Base-by-base conservation (phyloP, 352 stramenopile species). In the Globisporangium uncinulatum region DNA sequence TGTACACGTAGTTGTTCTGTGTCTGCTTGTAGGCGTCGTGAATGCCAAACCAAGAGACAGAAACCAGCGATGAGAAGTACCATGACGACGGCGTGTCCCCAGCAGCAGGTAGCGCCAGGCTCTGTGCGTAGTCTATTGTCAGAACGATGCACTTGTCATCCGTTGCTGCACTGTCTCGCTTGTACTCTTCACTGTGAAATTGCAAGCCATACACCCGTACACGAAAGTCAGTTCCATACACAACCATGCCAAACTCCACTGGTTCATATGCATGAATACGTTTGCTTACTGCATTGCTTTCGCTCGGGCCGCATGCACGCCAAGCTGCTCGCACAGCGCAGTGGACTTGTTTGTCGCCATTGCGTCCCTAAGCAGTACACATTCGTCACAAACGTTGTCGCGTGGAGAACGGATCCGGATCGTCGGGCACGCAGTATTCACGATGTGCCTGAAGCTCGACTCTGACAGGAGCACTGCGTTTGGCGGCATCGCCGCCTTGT, bases 41-140 rank as follows among this genome's bases (percentile, higher is more conserved):
- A 1, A 70, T 54, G 3, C 55, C 66, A 13, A 73, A 70, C 24
- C 64, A 14, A 1, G 13, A 56, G 5, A 72, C 46, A 3, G 24
- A 61, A 0, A 51, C 8, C 0, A 73, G 37, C 7, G 57, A 73
- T 1, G 66, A 21, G 13, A 67, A 73, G 41, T 70, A 69, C 48
- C 62, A 69, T n/a, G 61, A 24, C 0, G 57, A 65, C 24, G 57
- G 62, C 3, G 61, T 62, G 14, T 54, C 42, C 4, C 41, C 43
- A 0, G 53, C n/a, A 9, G 37, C 45, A 0, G 50, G 51, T 0
- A 69, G 17, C 0, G 57, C 55, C 0, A 69, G 49, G 6, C 66
- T 72, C 20, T 72, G 61, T 0, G 53, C 34, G 49, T 49, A 68
- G 51, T 65, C 44, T 51, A 67, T 63, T 1, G 51, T 55, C 20